Base-by-base conservation (phyloP, 2,329 filamentous ascomycete species). In the Botrytis galanthina region DNA sequence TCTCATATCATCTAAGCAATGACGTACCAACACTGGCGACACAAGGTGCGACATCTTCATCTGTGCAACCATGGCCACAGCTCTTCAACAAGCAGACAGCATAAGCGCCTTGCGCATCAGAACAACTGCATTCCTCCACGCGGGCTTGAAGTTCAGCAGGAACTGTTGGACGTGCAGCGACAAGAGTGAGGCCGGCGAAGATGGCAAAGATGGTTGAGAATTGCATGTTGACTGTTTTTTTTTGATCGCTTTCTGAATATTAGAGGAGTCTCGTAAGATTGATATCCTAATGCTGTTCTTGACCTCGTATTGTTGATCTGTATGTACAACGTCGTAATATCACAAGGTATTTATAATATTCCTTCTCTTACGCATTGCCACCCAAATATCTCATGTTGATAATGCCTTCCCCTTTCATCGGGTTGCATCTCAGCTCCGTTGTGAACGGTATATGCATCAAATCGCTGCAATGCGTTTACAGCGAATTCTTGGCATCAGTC, bases 41-140 rank as follows among this genome's bases (percentile, higher is more conserved):
- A 37, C 69, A 63, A 22, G 69, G 57, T 39, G 42, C 69, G 35
- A 37, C 14, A 63, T 71, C 32, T 29, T n/a, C 26, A 10, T 71
- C 57, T 48, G 6, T 16, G n/a, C 69, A 71, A 32, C 42, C 69
- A 71, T 71, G 69, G 14, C 69, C 69, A 51, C 69, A 71, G 10
- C 22, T 22, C 20, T 71, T 1, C 57, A 71, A 62, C 22, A 71
- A 39, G 22, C 70, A 71, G 44, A 64, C 70, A 26, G 44, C 37
- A 51, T 64, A 71, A 22, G 70, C 70, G 14, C 37, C 26, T 22
- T 64, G 35, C 9, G 60, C 70, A 51, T 71, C 70, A 39, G 59
- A 35, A 48, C 70, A 66, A 26, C 70, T 71, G n/a, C 70, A 71
- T 51, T 64, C 60, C 22, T 71, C 60, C 10, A 64, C 44, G 12